A percentile compares a stretch with the other conserved stretches of the same genome.
phyloP scores from a whole-genome alignment of 2,329 filamentous ascomycete genomes.

The Pseudophaeomoniella oleicola region DNA sequence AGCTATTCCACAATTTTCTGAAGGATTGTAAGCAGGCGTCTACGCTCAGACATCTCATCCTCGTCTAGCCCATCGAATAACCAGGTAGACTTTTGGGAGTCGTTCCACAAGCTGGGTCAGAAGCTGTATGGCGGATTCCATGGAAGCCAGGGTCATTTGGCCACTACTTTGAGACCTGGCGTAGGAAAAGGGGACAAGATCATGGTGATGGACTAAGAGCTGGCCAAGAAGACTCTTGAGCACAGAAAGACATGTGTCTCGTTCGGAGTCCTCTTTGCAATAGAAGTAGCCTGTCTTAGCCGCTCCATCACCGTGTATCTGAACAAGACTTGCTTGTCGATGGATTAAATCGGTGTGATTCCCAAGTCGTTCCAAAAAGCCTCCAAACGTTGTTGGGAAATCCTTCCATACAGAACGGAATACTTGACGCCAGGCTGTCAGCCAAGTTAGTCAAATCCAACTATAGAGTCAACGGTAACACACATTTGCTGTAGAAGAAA shows the following conservation, averaged over 20 bases:
- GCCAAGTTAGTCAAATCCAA: slow-evolving; percentile 3
- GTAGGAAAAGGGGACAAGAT: slow-evolving; percentile 17
- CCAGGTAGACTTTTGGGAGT: slow-evolving; percentile 17
- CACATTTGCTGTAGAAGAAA: slow-evolving; percentile 14
- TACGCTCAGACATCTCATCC: slow-evolving; percentile 17
- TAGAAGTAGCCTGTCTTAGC: slow-evolving; percentile 25
- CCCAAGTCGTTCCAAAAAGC: slow-evolving; percentile 15
- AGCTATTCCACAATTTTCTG: slow-evolving; percentile 13
- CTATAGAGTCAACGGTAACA: slow-evolving; percentile 2
- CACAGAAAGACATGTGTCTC: slow-evolving; percentile 16
- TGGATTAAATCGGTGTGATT: slow-evolving; percentile 17
- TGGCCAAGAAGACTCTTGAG: slow-evolving; percentile 20
- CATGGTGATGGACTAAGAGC: slow-evolving; percentile 13
- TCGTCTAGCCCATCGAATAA: slow-evolving; percentile 34
- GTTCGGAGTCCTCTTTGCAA: slow-evolving; percentile 19
- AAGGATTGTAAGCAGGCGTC: slow-evolving; percentile 16
- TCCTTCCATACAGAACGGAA: slow-evolving; percentile 19
- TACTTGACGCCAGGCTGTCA: slow-evolving; percentile 16
- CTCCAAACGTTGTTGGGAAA: slow-evolving; percentile 14
- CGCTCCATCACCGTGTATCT: slow-evolving; percentile 2
- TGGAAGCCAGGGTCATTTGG: slow-evolving; percentile 13
- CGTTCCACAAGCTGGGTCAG: slow-evolving; percentile 15
- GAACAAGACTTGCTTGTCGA: slow-evolving; percentile 12
- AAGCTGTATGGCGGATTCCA: slow-evolving; percentile 13
- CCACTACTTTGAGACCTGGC: slow-evolving; percentile 14